Evolutionary conservation across 208 protist genomes (phyloP).

Genomic region (Acanthamoeba healyi): DNA sequence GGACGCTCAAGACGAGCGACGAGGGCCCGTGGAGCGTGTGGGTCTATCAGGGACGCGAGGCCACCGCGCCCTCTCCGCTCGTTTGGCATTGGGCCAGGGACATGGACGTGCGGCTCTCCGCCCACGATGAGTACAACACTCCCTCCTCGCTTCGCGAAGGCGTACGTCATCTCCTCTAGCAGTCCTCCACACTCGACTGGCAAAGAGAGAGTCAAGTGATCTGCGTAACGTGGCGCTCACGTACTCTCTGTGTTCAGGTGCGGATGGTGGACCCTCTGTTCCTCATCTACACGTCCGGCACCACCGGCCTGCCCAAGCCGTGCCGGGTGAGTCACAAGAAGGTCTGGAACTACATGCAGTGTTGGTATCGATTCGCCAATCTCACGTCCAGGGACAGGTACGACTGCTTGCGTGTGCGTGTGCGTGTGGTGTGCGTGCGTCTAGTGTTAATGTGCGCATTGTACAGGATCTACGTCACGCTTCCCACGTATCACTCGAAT

Average conservation of each 20-base stretch:
- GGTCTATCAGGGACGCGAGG: conserved; percentile 14
- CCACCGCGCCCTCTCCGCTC: not conserved
- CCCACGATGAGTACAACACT: not conserved
- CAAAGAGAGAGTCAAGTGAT: too few relatives aligned
- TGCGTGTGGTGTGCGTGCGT: not conserved
- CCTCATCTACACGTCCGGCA: conserved; percentile 91
- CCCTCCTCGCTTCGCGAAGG: not conserved
- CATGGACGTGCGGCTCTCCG: conserved; percentile 4
- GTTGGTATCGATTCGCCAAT: conserved; percentile 26
- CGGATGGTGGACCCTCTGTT: conserved; percentile 18
- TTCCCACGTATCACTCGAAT: conserved; percentile 93
- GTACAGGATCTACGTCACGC: conserved; percentile 88
- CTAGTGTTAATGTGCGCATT: not conserved
- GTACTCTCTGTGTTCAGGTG: too few relatives aligned
- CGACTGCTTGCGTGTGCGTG: not conserved
- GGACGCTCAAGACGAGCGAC: not conserved
- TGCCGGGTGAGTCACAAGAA: conserved; percentile 89
- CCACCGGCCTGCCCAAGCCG: conserved; percentile 93
- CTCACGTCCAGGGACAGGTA: conserved; percentile 72
- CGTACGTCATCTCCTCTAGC: not conserved
- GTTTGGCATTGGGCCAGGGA: not conserved
- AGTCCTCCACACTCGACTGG: not conserved
- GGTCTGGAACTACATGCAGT: conserved; percentile 42
- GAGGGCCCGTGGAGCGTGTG: not conserved
- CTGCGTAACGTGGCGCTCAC: too few relatives aligned